These are phyloP conservation scores for Kluyveromyces sp. DNA, from an alignment of 1,139 yeast species.

Conservation along the genomic window DNA sequence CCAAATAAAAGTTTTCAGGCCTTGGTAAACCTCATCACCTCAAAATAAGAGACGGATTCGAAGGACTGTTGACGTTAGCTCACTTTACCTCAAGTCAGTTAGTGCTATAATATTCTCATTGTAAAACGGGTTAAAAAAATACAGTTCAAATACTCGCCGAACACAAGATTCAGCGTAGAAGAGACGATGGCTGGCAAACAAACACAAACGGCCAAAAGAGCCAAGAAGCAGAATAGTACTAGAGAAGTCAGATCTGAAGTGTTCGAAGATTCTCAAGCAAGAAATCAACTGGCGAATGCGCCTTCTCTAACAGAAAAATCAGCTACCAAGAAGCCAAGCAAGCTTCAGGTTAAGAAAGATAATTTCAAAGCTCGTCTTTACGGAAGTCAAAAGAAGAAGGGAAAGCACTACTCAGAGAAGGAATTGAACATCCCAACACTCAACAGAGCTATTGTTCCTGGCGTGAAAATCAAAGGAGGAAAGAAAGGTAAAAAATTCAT, in stretches of 20 bases:
- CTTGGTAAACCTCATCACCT: background rate
- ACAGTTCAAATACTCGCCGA: too few relatives aligned
- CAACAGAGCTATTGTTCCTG: conserved; percentile 80
- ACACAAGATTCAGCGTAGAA: too few relatives aligned
- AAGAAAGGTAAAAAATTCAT: conserved; percentile 92
- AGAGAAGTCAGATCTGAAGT: conserved; percentile 64
- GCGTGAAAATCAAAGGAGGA: conserved; percentile 68
- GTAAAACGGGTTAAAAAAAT: too few relatives aligned
- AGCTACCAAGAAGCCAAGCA: conserved; percentile 43
- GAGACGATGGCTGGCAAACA: conserved; percentile 16
- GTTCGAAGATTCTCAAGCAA: conserved; percentile 53
- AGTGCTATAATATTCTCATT: too few relatives aligned
- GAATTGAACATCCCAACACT: conserved; percentile 72
- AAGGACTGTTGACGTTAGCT: too few relatives aligned
- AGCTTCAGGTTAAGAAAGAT: conserved; percentile 54
- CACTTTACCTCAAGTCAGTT: too few relatives aligned
- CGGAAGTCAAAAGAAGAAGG: conserved; percentile 58
- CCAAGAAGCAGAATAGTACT: conserved; percentile 43
- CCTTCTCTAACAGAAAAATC: conserved; percentile 64
- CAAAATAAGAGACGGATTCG: too few relatives aligned
- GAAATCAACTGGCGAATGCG: conserved; percentile 53
- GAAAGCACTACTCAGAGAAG: conserved; percentile 58
- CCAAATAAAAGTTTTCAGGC: background rate
- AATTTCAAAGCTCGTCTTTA: conserved; percentile 58
- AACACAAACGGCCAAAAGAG: conserved; percentile 44